phyloP scores from a whole-genome alignment of 176 grass and related monocot species.

The Melocanna baccifera region DNA sequence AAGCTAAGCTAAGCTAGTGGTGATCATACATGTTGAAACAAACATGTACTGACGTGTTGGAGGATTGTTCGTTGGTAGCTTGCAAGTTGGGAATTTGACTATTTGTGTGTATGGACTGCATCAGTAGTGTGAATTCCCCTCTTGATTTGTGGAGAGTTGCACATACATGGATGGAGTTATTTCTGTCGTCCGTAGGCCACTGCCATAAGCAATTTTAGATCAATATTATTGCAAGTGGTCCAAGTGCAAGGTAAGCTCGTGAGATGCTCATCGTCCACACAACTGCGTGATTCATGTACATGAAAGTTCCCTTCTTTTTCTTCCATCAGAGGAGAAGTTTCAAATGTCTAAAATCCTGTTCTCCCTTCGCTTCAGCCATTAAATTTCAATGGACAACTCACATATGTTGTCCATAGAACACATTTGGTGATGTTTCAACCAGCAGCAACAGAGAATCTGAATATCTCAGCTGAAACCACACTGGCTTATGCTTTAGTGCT shows the following conservation, averaged over 20 bases:
- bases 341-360: neutral
- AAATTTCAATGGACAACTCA: neutral
- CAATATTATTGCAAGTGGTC: neutral
- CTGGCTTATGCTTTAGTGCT: neutral
- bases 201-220: too few species aligned
- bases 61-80: neutral
- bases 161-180: too few species aligned
- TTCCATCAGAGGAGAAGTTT: neutral
- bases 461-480: neutral
- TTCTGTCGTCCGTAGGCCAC: too few species aligned
- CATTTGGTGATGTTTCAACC: neutral
- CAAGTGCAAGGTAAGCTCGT: neutral
- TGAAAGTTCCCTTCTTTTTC: neutral
- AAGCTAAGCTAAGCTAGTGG: neutral
- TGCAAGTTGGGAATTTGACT: neutral
- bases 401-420: neutral
- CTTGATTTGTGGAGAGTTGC: neutral
- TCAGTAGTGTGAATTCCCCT: neutral
- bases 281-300: neutral
- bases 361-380: neutral
- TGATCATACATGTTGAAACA: neutral
- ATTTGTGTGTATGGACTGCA: neutral
- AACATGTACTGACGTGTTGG: neutral
- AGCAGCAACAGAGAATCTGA: neutral
- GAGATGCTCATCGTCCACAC: neutral